phyloP scores from a whole-genome alignment of 257 asterid genomes.

The Solanum etuberosum region DNA sequence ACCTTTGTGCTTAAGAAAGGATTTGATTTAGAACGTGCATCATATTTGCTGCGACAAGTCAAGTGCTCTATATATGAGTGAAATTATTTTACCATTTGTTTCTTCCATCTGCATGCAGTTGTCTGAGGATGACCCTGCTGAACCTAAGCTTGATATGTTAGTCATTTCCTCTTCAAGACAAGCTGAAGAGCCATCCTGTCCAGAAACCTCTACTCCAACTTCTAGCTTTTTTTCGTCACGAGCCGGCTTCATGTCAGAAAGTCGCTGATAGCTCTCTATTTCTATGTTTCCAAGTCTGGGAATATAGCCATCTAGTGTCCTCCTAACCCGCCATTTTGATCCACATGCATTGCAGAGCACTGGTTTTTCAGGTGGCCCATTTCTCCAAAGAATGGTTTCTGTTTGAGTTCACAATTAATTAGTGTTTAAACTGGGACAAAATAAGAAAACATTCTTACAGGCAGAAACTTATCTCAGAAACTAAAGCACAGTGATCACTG shows the following conservation, averaged over 20 bases:
- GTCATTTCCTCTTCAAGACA: neutral
- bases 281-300: conserved; percentile 2
- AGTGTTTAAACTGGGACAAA: neutral
- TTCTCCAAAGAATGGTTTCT: conserved; percentile 13
- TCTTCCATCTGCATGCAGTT: neutral
- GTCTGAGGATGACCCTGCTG: neutral
- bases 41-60: neutral
- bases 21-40: neutral
- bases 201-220: neutral
- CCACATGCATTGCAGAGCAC: conserved; percentile 25
- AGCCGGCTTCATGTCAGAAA: neutral
- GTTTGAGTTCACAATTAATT: neutral
- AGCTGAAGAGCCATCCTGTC: neutral
- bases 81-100: neutral
- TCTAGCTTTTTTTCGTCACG: neutral
- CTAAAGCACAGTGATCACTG: neutral
- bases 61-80: neutral
- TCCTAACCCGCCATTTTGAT: conserved; percentile 10
- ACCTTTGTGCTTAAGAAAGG: neutral
- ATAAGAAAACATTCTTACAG: neutral
- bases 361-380: conserved; percentile 18
- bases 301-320: conserved; percentile 3
- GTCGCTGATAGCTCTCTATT: neutral
- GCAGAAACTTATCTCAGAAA: neutral
- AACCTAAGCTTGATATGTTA: neutral